Evolutionary conservation across 768 basidiomycete genomes (phyloP).

Genomic region (Dioszegia hungarica): DNA sequence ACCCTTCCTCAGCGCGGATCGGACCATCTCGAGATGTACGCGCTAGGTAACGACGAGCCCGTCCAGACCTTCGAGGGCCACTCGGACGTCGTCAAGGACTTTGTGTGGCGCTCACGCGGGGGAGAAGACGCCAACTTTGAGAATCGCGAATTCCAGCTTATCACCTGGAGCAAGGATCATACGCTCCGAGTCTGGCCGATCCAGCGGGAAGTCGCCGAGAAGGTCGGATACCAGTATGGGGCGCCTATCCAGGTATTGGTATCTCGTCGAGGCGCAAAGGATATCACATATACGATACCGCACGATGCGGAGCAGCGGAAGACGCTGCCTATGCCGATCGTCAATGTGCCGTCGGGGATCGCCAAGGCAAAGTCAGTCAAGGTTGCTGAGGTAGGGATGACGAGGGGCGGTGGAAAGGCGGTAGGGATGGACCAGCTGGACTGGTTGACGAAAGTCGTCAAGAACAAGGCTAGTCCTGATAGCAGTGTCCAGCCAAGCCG

Average conservation of each 20-base stretch:
- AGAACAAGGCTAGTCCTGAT: conserved; percentile 26
- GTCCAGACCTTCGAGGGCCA: conserved; percentile 81
- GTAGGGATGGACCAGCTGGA: conserved; percentile 46
- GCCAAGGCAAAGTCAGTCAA: conserved; percentile 24
- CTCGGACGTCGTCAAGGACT: conserved; percentile 91
- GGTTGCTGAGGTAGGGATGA: conserved; percentile 38
- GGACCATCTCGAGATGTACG: conserved; percentile 79
- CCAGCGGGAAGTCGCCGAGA: conserved; percentile 55
- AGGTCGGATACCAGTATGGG: conserved; percentile 49
- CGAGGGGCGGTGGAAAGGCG: conserved; percentile 37
- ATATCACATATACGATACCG: conserved; percentile 45
- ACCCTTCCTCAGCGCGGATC: conserved; percentile 84
- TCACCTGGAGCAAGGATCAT: conserved; percentile 84
- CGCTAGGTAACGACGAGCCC: conserved; percentile 46
- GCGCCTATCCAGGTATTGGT: conserved; percentile 47
- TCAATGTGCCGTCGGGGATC: conserved; percentile 36
- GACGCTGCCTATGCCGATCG: conserved; percentile 21
- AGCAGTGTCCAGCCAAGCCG: conserved; percentile 23
- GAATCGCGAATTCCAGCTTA: conserved; percentile 59
- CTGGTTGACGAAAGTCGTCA: conserved; percentile 44
- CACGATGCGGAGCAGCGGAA: conserved; percentile 8
- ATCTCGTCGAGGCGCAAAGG: conserved; percentile 44
- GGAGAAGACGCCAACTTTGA: conserved; percentile 54
- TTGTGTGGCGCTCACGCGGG: conserved; percentile 77
- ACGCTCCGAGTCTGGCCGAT: conserved; percentile 89